These are phyloP conservation scores for Colletotrichum euphorbiae DNA, from an alignment of 2,329 filamentous ascomycete genomes.

Conservation along the genomic window DNA sequence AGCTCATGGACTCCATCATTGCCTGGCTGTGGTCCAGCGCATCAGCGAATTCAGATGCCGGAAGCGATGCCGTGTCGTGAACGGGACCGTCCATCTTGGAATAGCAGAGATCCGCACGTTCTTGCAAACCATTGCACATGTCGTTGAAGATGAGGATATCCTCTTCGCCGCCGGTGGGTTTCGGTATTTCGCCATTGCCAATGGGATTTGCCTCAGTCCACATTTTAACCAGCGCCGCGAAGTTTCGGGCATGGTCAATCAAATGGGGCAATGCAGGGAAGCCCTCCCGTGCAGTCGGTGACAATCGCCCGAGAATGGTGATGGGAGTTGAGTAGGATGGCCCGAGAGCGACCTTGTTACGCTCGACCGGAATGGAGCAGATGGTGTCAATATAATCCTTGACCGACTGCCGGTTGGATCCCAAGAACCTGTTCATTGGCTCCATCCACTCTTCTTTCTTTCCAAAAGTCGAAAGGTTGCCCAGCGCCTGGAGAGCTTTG, in stretches of 20 bases:
- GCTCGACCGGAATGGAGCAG: slow-evolving; percentile 83
- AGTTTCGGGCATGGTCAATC: slow-evolving; percentile 88
- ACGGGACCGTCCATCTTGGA: slow-evolving; percentile 59
- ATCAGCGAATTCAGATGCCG: slow-evolving; percentile 57
- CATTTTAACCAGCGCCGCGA: slow-evolving; percentile 83
- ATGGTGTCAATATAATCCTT: slow-evolving; percentile 89
- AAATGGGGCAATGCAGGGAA: slow-evolving; percentile 94
- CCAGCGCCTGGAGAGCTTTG: slow-evolving; percentile 90
- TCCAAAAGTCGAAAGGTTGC: slow-evolving; percentile 91
- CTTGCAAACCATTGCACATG: slow-evolving; percentile 62
- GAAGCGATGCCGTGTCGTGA: slow-evolving; percentile 51
- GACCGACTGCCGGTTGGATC: slow-evolving; percentile 79
- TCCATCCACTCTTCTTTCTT: slow-evolving; percentile 99
- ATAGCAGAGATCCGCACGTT: slow-evolving; percentile 63
- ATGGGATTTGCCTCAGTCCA: slow-evolving; percentile 72
- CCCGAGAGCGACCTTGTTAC: slow-evolving; percentile 67
- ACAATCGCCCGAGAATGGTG: slow-evolving; percentile 86
- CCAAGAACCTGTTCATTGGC: slow-evolving; percentile 92
- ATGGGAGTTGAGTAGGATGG: slow-evolving; percentile 89
- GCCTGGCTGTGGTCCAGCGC: slow-evolving; percentile 57
- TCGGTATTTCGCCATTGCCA: slow-evolving; percentile 40
- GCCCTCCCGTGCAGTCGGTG: slow-evolving; percentile 85
- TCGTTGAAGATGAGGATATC: slow-evolving; percentile 66
- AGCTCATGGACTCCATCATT: slow-evolving; percentile 51
- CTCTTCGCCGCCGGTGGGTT: slow-evolving; percentile 50